These are phyloP conservation scores for Xylariomycetidae sp. DNA, from an alignment of 2,329 filamentous ascomycete species.

Conservation along the genomic window DNA sequence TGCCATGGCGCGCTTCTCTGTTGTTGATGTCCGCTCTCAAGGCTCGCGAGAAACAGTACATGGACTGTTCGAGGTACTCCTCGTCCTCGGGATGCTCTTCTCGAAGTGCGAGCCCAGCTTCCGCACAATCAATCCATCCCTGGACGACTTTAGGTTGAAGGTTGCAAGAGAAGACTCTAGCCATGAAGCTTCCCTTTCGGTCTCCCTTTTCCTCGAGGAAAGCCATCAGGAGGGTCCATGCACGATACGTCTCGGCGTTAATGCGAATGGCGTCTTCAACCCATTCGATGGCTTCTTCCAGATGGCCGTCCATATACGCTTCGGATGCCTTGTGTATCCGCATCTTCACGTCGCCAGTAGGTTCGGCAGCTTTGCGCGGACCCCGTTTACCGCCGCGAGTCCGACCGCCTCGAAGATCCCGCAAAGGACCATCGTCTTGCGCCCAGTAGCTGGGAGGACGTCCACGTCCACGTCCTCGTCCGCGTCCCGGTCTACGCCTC, in stretches of 20 bases:
- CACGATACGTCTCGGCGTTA: slow-evolving; percentile 60
- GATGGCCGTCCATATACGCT: slow-evolving; percentile 57
- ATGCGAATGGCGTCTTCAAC: slow-evolving; percentile 61
- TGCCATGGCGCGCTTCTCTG: slow-evolving; percentile 51
- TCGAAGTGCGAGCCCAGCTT: slow-evolving; percentile 47
- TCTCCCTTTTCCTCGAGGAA: slow-evolving; percentile 57
- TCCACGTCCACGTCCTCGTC: slow-evolving; percentile 5
- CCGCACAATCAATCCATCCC: slow-evolving; percentile 54
- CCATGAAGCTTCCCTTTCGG: slow-evolving; percentile 49
- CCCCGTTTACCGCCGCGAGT: slow-evolving; percentile 29
- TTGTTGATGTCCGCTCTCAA: slow-evolving; percentile 52
- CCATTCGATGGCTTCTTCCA: slow-evolving; percentile 51
- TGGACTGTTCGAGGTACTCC: slow-evolving; percentile 46
- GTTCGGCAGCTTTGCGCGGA: slow-evolving; percentile 58
- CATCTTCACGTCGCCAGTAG: slow-evolving; percentile 64
- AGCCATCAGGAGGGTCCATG: slow-evolving; percentile 57
- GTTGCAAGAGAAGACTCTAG: slow-evolving; percentile 56
- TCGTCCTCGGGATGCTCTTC: slow-evolving; percentile 40
- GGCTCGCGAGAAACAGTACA: slow-evolving; percentile 54
- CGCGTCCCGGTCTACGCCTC: slow-evolving; percentile 3
- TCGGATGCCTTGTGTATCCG: slow-evolving; percentile 61
- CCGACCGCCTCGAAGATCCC: slow-evolving; percentile 11
- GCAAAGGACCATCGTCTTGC: slow-evolving; percentile 6
- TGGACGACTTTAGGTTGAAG: slow-evolving; percentile 54
- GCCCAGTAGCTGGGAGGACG: slow-evolving; percentile 3